Evolutionary conservation across 2,329 filamentous ascomycete genomes (phyloP), one percentile per base, ranked within the genome.

Genomic region (Leptographium galeiforme): DNA sequence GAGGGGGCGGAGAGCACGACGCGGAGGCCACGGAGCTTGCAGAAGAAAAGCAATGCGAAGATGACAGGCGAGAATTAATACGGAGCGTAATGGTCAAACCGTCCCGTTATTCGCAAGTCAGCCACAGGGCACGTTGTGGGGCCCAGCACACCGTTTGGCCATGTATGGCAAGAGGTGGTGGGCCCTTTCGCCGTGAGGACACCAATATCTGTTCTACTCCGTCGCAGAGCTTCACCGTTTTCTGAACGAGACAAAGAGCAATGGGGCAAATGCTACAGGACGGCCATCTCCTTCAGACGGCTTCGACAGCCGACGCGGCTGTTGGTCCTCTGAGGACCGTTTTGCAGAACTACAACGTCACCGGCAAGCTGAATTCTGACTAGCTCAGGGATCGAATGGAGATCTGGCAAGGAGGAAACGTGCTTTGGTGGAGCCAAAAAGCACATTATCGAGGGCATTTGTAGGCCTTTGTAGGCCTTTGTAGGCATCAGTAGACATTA

Each of bases 21-120:
- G 13, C 50, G 50, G 50, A 51, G 50, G 41, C 12, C 50, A 51
- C 50, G 41, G 50, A 45, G 48, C 48, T 41, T 34, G 30, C 33
- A 44, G 48, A 18, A 50, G 39, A 41, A 50, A 41, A 41, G 39
- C 40, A 25, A 25, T 49, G 34, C 45, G 34, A 18, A 48, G 43
- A 45, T 45, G 43, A 25, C 25, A 45, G 43, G 45, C 32, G 45
- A 34, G 45, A 34, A 48, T 36, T 48, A 38, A 49, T 38, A 49
- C 48, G 34, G 43, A 41, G 40, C 40, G n/a, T 41, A 40, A 14
- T 40, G 10, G 43, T 30, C 43, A 19, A 45, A 45, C 47, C 48
- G 48, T 43, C 25, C 38, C 36, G 38, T 30, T n/a, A 32, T 30
- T n/a, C 10, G 46, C 32, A 48, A 36, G 16, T 25, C 2, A 25